Evolutionary conservation across 2,329 filamentous ascomycete species (phyloP).

Genomic region (Rhynchosporium secalis): DNA sequence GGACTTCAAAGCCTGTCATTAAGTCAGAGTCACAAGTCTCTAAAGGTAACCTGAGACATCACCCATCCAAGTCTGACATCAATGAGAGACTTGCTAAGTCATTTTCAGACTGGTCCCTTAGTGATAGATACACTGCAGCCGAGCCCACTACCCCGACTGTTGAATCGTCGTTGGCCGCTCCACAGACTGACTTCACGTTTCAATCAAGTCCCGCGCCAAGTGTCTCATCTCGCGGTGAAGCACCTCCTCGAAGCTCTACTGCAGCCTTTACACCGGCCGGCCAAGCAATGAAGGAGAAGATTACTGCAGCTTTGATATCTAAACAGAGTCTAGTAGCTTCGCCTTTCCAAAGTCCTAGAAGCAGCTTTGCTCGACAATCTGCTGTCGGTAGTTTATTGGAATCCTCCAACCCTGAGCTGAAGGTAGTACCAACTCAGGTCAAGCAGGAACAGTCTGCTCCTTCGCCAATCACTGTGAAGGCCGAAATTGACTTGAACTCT

Average conservation of each 20-base stretch:
- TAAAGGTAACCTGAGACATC: constrained; percentile 4
- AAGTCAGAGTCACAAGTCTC: constrained; percentile 3
- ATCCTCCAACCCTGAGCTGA: background rate
- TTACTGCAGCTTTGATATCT: background rate
- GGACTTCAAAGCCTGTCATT: background rate
- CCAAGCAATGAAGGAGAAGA: constrained; percentile 9
- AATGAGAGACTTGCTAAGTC: constrained; percentile 14
- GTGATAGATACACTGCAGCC: background rate
- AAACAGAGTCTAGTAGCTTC: background rate
- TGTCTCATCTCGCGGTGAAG: background rate
- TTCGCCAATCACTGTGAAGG: background rate
- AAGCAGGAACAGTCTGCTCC: background rate
- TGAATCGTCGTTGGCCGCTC: background rate
- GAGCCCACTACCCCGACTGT: background rate
- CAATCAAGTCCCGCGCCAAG: background rate
- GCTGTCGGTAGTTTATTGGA: background rate
- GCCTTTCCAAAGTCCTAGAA: background rate
- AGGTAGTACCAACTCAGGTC: background rate
- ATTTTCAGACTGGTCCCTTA: constrained; percentile 4
- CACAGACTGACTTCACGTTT: background rate
- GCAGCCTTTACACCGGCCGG: background rate
- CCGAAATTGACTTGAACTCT: background rate
- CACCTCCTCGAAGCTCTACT: background rate
- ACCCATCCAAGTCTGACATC: constrained; percentile 7
- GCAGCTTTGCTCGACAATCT: background rate